phyloP scores from a whole-genome alignment of 2,329 filamentous ascomycete species.

The Pseudovirgaria hyperparasitica region DNA sequence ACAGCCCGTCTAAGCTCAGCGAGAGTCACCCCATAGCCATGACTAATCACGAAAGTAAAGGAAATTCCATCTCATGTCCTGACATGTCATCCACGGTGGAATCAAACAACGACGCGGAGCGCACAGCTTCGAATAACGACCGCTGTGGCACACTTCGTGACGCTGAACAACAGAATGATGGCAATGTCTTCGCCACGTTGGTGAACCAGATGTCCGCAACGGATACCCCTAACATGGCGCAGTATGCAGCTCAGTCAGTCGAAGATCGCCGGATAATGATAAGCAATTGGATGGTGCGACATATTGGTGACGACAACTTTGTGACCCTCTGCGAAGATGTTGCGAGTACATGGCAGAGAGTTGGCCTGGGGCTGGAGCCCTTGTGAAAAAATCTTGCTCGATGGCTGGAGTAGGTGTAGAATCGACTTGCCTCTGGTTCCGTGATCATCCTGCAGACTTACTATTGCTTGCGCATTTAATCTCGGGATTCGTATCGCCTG shows the following conservation, averaged over 20 bases:
- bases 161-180: slow-evolving; percentile 2
- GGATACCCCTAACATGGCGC: slow-evolving; percentile 10
- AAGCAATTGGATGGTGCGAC: slow-evolving; percentile 38
- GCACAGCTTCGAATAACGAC: neutral
- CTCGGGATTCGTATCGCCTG: too few relatives aligned
- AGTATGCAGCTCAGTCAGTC: slow-evolving; percentile 26
- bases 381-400: slow-evolving; percentile 1
- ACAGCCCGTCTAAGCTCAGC: too few relatives aligned
- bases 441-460: too few relatives aligned
- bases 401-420: too few relatives aligned
- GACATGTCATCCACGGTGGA: neutral
- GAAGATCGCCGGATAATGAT: slow-evolving; percentile 30
- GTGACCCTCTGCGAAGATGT: slow-evolving; percentile 38
- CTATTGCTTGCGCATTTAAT: too few relatives aligned
- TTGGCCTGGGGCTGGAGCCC: slow-evolving; percentile 23
- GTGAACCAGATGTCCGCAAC: slow-evolving; percentile 1
- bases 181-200: slow-evolving; percentile 1
- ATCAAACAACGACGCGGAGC: too few relatives aligned
- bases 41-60: too few relatives aligned
- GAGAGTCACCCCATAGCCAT: too few relatives aligned
- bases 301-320: slow-evolving; percentile 37
- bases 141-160: neutral
- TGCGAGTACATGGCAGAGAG: slow-evolving; percentile 34
- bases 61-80: neutral
- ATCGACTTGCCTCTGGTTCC: too few relatives aligned